Evolutionary conservation across 2,329 filamentous ascomycete genomes (phyloP).

Genomic region (Fusarium udum): DNA sequence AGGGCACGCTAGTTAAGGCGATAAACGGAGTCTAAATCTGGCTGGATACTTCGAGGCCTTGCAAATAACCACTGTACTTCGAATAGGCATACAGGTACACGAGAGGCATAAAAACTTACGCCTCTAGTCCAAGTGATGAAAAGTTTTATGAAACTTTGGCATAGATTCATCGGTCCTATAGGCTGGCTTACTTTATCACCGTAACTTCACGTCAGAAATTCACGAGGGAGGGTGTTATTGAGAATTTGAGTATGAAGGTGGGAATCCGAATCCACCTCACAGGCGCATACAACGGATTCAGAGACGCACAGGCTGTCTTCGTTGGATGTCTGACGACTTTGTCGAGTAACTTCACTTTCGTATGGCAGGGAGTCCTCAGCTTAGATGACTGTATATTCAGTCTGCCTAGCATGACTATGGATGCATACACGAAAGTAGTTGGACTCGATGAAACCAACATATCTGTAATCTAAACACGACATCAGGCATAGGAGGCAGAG

Average conservation of each 20-base stretch:
- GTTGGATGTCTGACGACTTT: neutral
- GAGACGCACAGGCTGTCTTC: neutral
- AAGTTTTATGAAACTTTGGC: neutral
- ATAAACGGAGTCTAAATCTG: conserved; percentile 20
- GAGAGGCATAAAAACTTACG: neutral
- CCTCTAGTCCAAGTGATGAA: neutral
- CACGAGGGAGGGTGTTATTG: neutral
- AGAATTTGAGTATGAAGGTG: neutral
- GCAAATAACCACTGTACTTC: conserved; percentile 1
- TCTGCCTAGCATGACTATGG: neutral
- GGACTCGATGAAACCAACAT: neutral
- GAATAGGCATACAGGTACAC: neutral
- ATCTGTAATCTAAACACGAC: conserved; percentile 5
- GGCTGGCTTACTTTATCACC: neutral
- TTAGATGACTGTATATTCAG: neutral
- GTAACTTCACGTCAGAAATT: neutral
- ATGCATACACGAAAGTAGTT: neutral
- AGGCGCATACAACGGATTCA: neutral
- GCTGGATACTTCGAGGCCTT: conserved; percentile 17
- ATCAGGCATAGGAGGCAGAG: neutral
- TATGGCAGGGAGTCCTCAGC: neutral
- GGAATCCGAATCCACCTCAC: neutral
- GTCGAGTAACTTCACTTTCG: neutral
- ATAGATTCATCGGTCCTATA: neutral
- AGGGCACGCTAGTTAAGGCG: conserved; percentile 39